phyloP scores from a whole-genome alignment of 106 monocot genomes.

The Ottelia alismoides region DNA sequence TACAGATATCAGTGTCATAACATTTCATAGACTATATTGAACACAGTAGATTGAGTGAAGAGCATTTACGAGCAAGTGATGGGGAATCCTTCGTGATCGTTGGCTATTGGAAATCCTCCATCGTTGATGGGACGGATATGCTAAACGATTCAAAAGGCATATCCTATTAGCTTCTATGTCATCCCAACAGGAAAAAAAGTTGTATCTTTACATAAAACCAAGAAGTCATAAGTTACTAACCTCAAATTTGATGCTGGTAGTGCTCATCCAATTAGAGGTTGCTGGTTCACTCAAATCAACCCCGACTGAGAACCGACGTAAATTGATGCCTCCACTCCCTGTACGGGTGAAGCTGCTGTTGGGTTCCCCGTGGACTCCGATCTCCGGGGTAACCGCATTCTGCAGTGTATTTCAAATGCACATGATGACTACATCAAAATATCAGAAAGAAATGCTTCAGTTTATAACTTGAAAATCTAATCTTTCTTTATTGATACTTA shows the following conservation, averaged over 20 bases:
- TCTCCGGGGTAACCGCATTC: constrained; percentile 73
- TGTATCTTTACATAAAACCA: background rate
- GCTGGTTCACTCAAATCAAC: constrained; percentile 71
- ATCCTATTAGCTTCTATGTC: too few species aligned
- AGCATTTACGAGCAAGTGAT: constrained; percentile 61
- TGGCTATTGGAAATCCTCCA: constrained; percentile 43
- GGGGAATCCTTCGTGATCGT: constrained; percentile 76
- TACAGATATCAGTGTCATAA: too few species aligned
- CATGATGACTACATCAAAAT: too few species aligned
- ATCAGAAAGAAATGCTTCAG: too few species aligned
- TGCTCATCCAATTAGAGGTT: constrained; percentile 70
- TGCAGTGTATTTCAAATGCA: too few species aligned
- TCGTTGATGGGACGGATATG: constrained; percentile 56
- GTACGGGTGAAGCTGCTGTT: constrained; percentile 38
- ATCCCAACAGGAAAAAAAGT: too few species aligned
- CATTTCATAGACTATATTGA: too few species aligned
- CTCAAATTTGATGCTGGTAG: constrained; percentile 72
- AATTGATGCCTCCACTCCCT: constrained; percentile 44
- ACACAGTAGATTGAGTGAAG: too few species aligned
- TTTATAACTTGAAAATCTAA: too few species aligned
- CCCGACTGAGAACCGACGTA: constrained; percentile 59
- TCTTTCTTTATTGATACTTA: too few species aligned
- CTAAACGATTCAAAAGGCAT: constrained; percentile 18
- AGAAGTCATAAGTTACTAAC: constrained; percentile 9
- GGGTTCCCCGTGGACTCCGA: constrained; percentile 65